phyloP scores from a whole-genome alignment of 2,329 filamentous ascomycete genomes.

The Cladorrhinum sp. region DNA sequence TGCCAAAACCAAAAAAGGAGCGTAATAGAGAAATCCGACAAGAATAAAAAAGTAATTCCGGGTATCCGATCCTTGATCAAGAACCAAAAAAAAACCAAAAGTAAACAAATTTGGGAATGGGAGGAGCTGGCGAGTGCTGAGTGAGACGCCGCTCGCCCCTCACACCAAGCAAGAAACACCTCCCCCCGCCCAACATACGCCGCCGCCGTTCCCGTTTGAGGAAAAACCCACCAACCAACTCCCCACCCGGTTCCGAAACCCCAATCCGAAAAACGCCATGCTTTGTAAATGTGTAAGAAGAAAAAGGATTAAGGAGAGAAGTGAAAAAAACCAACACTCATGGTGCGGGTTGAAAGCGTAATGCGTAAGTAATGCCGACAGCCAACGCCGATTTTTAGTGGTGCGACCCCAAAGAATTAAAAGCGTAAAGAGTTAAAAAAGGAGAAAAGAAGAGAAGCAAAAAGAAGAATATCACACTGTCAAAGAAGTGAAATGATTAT shows the following conservation, averaged over 20 bases:
- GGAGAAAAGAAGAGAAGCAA: constrained; percentile 3
- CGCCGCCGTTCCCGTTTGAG: background rate
- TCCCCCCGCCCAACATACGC: background rate
- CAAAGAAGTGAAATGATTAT: constrained; percentile 11
- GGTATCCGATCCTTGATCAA: background rate
- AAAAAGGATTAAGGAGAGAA: constrained; percentile 3
- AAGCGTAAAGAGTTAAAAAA: background rate
- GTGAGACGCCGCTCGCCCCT: background rate
- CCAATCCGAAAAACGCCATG: background rate
- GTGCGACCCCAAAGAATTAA: background rate
- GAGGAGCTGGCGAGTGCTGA: background rate
- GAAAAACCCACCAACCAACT: background rate
- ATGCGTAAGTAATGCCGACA: background rate
- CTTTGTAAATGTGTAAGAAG: constrained; percentile 6
- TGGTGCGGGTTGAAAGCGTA: too few relatives aligned
- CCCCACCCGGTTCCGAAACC: background rate
- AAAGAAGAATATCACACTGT: constrained; percentile 13
- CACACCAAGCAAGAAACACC: too few relatives aligned
- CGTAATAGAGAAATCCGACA: background rate
- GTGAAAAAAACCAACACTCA: constrained; percentile 7
- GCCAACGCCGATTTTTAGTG: background rate
- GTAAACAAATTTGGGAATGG: background rate
- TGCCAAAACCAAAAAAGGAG: background rate
- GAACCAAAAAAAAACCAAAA: background rate
- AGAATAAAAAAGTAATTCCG: background rate